Base-by-base conservation (phyloP, 1,284 basidiomycete species). In the Bondarzewia mesenterica region DNA sequence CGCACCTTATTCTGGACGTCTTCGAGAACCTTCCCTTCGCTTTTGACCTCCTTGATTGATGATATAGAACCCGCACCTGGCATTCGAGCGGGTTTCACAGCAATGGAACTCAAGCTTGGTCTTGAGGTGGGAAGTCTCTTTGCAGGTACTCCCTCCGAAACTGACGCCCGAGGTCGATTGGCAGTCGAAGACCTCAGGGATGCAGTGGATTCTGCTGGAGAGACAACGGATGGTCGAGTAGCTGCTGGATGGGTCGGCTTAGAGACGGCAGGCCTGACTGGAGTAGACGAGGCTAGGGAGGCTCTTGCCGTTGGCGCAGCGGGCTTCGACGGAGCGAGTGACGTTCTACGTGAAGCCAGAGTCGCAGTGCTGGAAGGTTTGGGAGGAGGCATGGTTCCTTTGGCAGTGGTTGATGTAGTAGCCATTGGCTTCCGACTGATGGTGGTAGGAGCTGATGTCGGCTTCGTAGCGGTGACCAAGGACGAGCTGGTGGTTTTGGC, bases 21-120 rank as follows among this genome's bases (percentile, higher is more conserved):
- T 47, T 75, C 72, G 21, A 78, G 54, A 15, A 63, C 71, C 56
- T 76, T 76, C n/a, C 61, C 68, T 54, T 81, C 80, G 54, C 80
- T 82, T 54, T 74, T 77, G 10, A 82, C 69, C 57, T 86, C 86
- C 51, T 70, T 75, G 50, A 88, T 79, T 4, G 85, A 85, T 12
- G 82, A 75, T 44, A 88, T 78, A 3, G 85, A 87, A 14, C 71
- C 67, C 22, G 74, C 58, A 20, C 65, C 67, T 14, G 66, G 54
- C 14, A 74, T 63, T 29, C 77, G 71, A 40, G 71, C 60, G 21
- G 70, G 54, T 47, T 68, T 71, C 18, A 62, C 46, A 2, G 58
- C 56, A 40, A 63, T 61, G 7, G 58, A 43, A 7, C 54, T 50
- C 8, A 63, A 48, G 48, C 61, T 63, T 7, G 62, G 18, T 16